phyloP scores from a whole-genome alignment of 192 early-diverging fungal species.

The Spinellus fusiger region DNA sequence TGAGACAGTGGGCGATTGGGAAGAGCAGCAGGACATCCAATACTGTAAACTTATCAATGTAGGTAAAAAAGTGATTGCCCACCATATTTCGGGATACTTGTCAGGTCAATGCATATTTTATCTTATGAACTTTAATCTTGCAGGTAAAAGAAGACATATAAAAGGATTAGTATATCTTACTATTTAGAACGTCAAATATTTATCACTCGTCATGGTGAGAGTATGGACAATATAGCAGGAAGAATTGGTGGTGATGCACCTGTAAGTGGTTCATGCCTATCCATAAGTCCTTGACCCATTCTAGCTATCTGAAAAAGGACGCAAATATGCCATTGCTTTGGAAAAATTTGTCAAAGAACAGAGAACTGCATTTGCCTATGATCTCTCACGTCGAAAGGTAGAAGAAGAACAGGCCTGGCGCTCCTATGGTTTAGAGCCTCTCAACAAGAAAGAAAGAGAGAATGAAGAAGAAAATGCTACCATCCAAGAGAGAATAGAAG shows the following conservation, averaged over 20 bases:
- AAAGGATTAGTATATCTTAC: constrained; percentile 6
- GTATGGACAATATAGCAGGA: constrained; percentile 74
- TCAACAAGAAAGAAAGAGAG: not conserved
- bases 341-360: constrained; percentile 67
- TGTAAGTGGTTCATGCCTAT: not conserved
- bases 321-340: constrained; percentile 68
- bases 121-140: constrained; percentile 95
- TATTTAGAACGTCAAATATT: constrained; percentile 69
- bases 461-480: not conserved
- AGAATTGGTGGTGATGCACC: constrained; percentile 64
- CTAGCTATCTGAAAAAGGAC: constrained; percentile 67
- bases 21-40: constrained; percentile 74
- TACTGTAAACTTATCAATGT: constrained; percentile 97
- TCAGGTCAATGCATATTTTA: constrained; percentile 94
- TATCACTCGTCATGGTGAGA: constrained; percentile 92
- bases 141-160: constrained; percentile 34
- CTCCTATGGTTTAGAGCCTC: constrained; percentile 4
- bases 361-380: constrained; percentile 41
- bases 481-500: constrained; percentile 23
- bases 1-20: constrained; percentile 73
- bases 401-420: constrained; percentile 1
- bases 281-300: not conserved
- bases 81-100: constrained; percentile 92
- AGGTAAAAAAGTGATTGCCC: constrained; percentile 91
- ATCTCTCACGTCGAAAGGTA: constrained; percentile 19